Conservation (phyloP, 768 basidiomycete genomes). For the Tricholoma sp. region DNA sequence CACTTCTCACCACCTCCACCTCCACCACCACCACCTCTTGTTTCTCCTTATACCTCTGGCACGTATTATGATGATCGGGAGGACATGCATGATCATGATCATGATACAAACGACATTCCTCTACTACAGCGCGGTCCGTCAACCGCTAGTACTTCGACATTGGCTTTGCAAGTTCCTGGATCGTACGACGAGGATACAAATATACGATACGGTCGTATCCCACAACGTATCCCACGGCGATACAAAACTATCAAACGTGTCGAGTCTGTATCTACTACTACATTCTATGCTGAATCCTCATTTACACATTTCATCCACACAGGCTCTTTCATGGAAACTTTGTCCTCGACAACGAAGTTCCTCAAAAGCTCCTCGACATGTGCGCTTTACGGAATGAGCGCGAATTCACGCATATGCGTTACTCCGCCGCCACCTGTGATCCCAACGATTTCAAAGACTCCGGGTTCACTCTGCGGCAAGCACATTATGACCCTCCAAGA, state of each 20-base stretch:
- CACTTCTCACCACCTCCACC: constrained; percentile 12
- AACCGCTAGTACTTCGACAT: constrained; percentile 17
- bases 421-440: constrained; percentile 93
- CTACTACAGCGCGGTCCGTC: constrained; percentile 48
- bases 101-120: constrained; percentile 64
- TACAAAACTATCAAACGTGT: constrained; percentile 95
- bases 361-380: constrained; percentile 85
- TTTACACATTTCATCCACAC: not conserved
- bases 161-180: constrained; percentile 32
- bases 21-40: constrained; percentile 7
- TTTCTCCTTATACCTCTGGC: constrained; percentile 13
- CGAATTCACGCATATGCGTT: constrained; percentile 95
- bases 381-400: constrained; percentile 73
- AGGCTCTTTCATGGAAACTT: constrained; percentile 92
- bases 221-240: constrained; percentile 82
- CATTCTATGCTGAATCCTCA: not conserved
- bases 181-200: constrained; percentile 43
- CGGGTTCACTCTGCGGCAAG: constrained; percentile 85
- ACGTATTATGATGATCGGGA: constrained; percentile 27
- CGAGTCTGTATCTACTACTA: constrained; percentile 41
- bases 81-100: constrained; percentile 12
- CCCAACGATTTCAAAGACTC: constrained; percentile 84
- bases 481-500: constrained; percentile 87
- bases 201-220: constrained; percentile 86
- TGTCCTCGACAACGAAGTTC: constrained; percentile 86